A percentile compares a stretch with the other conserved stretches of the same genome.
These are phyloP conservation scores for Xylariaceae sp. DNA, from an alignment of 2,329 filamentous ascomycete species.

Conservation along the genomic window DNA sequence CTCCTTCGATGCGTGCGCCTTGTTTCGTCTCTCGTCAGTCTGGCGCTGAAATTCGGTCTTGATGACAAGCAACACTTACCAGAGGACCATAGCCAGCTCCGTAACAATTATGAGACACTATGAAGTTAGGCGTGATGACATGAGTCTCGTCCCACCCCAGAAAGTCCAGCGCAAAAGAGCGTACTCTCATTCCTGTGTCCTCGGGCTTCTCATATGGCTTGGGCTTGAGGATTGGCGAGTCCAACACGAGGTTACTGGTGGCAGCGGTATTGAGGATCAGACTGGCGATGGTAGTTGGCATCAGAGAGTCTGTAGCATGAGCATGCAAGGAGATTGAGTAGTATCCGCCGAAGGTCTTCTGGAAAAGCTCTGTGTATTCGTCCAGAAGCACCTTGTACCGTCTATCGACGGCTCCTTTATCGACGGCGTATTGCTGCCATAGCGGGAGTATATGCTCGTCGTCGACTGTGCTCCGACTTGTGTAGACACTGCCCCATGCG, in stretches of 20 bases:
- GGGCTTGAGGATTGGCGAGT: slow-evolving; percentile 11
- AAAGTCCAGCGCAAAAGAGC: slow-evolving; percentile 14
- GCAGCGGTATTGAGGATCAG: slow-evolving; percentile 20
- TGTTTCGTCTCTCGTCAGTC: slow-evolving; percentile 1
- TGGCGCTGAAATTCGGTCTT: background rate
- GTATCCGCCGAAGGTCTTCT: slow-evolving; percentile 19
- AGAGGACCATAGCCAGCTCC: slow-evolving; percentile 19
- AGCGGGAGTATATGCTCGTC: slow-evolving; percentile 16
- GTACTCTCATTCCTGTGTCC: slow-evolving; percentile 17
- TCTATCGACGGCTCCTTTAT: slow-evolving; percentile 19
- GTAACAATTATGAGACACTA: slow-evolving; percentile 21
- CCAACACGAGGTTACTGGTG: slow-evolving; percentile 14
- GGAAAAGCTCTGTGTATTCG: slow-evolving; percentile 20
- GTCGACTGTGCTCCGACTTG: slow-evolving; percentile 18
- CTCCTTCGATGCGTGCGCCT: slow-evolving; percentile 12
- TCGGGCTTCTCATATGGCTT: slow-evolving; percentile 15
- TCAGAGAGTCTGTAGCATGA: slow-evolving; percentile 13
- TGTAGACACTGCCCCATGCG: slow-evolving; percentile 21
- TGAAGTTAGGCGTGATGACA: slow-evolving; percentile 17
- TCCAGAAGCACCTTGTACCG: slow-evolving; percentile 18
- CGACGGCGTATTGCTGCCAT: slow-evolving; percentile 22
- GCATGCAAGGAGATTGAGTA: slow-evolving; percentile 21
- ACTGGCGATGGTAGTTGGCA: slow-evolving; percentile 18
- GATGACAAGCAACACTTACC: slow-evolving; percentile 5
- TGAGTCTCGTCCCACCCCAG: slow-evolving; percentile 21